Evolutionary conservation across 1,284 basidiomycete species (phyloP), one percentile per base, ranked within the genome.

Genomic region (Cryptococcus sp.): DNA sequence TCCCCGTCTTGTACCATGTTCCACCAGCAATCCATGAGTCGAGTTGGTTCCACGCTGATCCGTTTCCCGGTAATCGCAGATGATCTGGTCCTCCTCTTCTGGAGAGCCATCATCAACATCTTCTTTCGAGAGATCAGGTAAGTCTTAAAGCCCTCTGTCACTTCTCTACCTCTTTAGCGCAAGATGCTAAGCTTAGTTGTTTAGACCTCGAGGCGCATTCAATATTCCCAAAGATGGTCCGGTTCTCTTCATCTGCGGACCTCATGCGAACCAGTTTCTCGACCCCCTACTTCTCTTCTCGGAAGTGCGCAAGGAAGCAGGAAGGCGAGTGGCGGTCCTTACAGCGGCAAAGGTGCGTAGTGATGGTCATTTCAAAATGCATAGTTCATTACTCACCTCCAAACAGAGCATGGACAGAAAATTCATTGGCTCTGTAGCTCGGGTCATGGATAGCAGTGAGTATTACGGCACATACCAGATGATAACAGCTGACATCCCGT

Each of bases 241-340:
- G 7, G 86, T 98, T 65, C 93, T 99, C 71, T 97, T 99, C 79
- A 95, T 96, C 52, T 93, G 85, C 50, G 96, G 93, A 15, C 96
- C 96, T 19, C 96, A 99, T 79, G 89, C 91, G 73, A 99, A 99
- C 78, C 79, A 99, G 90, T 99, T 99, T 78, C 85, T 99, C 55
- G 96, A 99, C 73, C 94, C 96, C 8, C 80, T 99, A 48, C 83
- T 99, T 47, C 81, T 99, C 47, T 88, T 86, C 61, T 85, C 91
- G 52, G 91, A 98, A 79, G 93, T 94, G 10, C 84, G 89, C 72
- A 85, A 88, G 58, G 92, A 96, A 77, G 89, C 89, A 1, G 84
- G 86, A 19, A 84, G 96, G 47, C 85, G 88, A 67, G 90, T 96
- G 13, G 88, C 89, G 59, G 94, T 96, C 72, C 82, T 99, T 45